Evolutionary conservation across 345 rosid genomes (phyloP).

Genomic region (Aurinia saxatilis): DNA sequence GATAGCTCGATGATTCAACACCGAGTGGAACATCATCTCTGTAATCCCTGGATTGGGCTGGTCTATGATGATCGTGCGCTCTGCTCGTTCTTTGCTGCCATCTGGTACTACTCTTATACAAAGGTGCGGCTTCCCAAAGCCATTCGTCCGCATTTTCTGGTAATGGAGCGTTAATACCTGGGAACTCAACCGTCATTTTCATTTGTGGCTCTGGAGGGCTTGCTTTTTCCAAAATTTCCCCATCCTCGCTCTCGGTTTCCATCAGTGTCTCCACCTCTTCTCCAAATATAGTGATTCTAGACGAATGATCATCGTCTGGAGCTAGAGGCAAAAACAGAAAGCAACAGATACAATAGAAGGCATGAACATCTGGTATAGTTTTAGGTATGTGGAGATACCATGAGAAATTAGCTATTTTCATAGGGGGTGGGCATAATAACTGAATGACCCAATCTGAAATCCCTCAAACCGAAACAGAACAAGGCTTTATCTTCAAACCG

Average conservation of each 20-base stretch:
- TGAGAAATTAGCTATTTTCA: too few species aligned
- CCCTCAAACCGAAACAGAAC: too few species aligned
- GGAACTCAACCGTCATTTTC: constrained; percentile 65
- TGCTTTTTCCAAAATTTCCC: constrained; percentile 50
- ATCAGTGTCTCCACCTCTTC: constrained; percentile 34
- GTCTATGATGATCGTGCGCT: constrained; percentile 35
- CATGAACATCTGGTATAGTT: neutral
- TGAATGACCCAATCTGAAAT: too few species aligned
- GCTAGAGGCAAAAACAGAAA: constrained; percentile 31
- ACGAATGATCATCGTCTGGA: constrained; percentile 56
- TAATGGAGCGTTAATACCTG: constrained; percentile 80
- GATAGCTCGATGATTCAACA: constrained; percentile 56
- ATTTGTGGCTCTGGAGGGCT: constrained; percentile 28
- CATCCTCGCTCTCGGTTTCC: constrained; percentile 52
- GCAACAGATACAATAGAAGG: neutral
- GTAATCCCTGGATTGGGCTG: constrained; percentile 18
- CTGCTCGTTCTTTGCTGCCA: constrained; percentile 35
- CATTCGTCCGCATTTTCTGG: constrained; percentile 71
- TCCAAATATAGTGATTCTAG: constrained; percentile 74
- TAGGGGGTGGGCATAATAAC: too few species aligned
- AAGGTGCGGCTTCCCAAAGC: constrained; percentile 53
- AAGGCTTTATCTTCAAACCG: too few species aligned
- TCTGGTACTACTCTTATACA: constrained; percentile 35
- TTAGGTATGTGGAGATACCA: too few species aligned
- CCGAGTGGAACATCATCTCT: constrained; percentile 65